A percentile compares a stretch with the other conserved stretches of the same genome.
Evolutionary conservation across 768 basidiomycete species (phyloP).

Genomic region (Lactarius deliciosus): DNA sequence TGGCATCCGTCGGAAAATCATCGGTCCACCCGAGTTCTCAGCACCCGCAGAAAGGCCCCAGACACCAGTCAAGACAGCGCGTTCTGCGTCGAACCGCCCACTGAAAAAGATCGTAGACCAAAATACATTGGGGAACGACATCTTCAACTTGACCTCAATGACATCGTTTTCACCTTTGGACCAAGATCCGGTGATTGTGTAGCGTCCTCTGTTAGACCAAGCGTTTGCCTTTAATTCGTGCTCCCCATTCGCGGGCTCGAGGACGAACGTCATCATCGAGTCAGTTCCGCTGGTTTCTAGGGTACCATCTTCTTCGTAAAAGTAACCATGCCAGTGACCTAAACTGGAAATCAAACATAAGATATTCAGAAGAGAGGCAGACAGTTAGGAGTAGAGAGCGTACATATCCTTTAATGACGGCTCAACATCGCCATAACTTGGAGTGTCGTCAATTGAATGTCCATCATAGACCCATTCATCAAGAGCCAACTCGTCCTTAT

Average conservation of each 20-base stretch:
- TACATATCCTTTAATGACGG: slow-evolving; percentile 20
- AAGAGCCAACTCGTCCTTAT: slow-evolving; percentile 7
- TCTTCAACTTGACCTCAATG: slow-evolving; percentile 25
- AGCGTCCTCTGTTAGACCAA: slow-evolving; percentile 24
- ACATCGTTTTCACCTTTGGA: slow-evolving; percentile 22
- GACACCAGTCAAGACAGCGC: slow-evolving; percentile 14
- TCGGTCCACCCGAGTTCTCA: background rate
- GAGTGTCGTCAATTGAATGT: slow-evolving; percentile 13
- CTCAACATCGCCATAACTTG: slow-evolving; percentile 2
- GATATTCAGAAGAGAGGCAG: background rate
- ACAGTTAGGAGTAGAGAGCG: background rate
- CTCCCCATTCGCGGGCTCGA: slow-evolving; percentile 17
- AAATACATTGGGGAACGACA: slow-evolving; percentile 14
- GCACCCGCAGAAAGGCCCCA: background rate
- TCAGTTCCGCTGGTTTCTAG: background rate
- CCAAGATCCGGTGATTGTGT: slow-evolving; percentile 27
- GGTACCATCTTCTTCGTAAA: slow-evolving; percentile 3
- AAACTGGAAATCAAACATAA: slow-evolving; percentile 6
- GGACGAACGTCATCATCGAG: slow-evolving; percentile 20
- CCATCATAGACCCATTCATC: slow-evolving; percentile 24
- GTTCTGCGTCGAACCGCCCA: slow-evolving; percentile 15
- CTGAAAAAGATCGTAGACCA: slow-evolving; percentile 16
- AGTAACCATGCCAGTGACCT: slow-evolving; percentile 26
- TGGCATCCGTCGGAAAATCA: slow-evolving; percentile 33
- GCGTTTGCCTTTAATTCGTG: slow-evolving; percentile 18